phyloP scores from a whole-genome alignment of 202 grass and related monocot genomes.

The Miscanthus sacchariflorus region DNA sequence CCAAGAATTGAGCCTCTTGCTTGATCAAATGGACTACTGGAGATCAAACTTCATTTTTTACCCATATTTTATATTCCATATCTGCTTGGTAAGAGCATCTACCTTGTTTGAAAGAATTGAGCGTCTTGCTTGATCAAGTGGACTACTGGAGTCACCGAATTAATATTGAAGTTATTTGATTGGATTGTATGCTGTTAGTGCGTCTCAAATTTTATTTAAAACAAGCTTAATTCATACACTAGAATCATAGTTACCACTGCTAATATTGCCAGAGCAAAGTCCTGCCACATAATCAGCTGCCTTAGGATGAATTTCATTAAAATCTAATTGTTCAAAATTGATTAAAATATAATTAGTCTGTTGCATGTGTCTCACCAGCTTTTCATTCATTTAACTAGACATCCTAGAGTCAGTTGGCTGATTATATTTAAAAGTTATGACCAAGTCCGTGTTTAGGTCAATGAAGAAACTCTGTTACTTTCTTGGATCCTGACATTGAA shows the following conservation, averaged over 20 bases:
- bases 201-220: neutral
- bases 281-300: conserved; percentile 35
- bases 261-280: conserved; percentile 26
- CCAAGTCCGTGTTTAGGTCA: neutral
- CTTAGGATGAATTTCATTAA: neutral
- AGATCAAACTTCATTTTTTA: neutral
- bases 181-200: neutral
- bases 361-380: neutral
- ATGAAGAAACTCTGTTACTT: conserved; percentile 22
- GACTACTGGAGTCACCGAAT: neutral
- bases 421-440: neutral
- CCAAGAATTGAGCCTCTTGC: neutral
- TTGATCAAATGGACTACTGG: neutral
- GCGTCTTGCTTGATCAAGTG: neutral
- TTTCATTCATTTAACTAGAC: neutral
- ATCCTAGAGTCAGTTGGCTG: neutral
- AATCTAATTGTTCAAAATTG: neutral
- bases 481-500: conserved; percentile 16
- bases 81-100: conserved; percentile 1
- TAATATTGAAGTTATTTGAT: neutral
- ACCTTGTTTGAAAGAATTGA: neutral
- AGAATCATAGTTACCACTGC: neutral
- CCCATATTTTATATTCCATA: neutral
- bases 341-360: neutral
- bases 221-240: neutral